These are phyloP conservation scores for Tricholoma sp. DNA, from an alignment of 768 basidiomycete genomes.

Conservation along the genomic window DNA sequence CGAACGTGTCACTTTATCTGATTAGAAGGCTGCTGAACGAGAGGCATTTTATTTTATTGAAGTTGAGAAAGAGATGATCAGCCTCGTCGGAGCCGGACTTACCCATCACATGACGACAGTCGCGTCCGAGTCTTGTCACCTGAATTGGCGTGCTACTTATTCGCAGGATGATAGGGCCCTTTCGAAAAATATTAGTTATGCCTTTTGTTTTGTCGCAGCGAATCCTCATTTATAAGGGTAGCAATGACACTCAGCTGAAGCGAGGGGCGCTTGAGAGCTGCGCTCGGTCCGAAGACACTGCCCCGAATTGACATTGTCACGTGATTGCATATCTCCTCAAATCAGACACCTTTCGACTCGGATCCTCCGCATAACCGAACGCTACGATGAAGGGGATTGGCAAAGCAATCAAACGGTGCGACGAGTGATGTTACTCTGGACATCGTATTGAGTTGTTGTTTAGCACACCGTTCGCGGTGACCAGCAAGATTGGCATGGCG, in stretches of 20 bases:
- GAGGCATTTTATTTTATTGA: constrained; percentile 30
- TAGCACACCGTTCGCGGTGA: constrained; percentile 90
- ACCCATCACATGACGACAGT: background rate
- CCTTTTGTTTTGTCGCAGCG: too few species aligned
- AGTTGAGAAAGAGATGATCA: background rate
- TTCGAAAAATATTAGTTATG: too few species aligned
- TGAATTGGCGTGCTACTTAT: too few species aligned
- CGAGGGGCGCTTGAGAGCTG: background rate
- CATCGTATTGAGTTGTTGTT: background rate
- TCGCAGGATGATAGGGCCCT: too few species aligned
- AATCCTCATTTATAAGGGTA: background rate
- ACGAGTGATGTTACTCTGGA: background rate
- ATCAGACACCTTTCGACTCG: background rate
- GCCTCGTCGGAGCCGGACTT: background rate
- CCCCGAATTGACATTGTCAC: background rate
- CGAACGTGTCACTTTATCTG: constrained; percentile 67
- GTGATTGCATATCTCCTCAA: background rate
- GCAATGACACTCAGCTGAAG: background rate
- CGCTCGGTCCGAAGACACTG: background rate
- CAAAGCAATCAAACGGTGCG: constrained; percentile 72
- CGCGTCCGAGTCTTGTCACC: too few species aligned
- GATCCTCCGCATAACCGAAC: background rate
- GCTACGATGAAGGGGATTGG: constrained; percentile 75
- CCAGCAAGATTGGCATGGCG: constrained; percentile 82
- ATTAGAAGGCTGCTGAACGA: constrained; percentile 81